Evolutionary conservation across 2,329 filamentous ascomycete genomes (phyloP), one percentile per base, ranked within the genome.

Genomic region (Cryphonectria radicalis): DNA sequence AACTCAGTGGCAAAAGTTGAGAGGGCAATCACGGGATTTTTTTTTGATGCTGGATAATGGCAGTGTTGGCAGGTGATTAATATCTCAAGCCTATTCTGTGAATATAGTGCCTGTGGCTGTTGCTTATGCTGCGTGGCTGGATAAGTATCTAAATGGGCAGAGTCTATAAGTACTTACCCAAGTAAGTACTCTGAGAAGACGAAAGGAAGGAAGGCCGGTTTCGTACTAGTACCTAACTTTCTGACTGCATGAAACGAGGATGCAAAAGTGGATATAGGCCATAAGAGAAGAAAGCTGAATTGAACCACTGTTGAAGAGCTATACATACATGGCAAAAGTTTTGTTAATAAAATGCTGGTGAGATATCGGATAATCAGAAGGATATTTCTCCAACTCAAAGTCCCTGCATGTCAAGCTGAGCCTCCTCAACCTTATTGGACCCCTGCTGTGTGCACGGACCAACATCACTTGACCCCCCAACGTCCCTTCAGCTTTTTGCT

Each of bases 401-500:
- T 25, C 59, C 59, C 59, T 62, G 59, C 59, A 62, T 62, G 35
- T 40, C 22, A 14, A 40, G 35, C 40, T 62, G 28, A 62, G 59
- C 59, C 59, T 62, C 59, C 59, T 62, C 35, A 62, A 40, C 40
- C 40, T 43, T 64, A 64, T 64, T 42, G n/a, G n/a, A 32, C 62
- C 62, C 62, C 62, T 64, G 62, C 59, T n/a, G 6, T n/a, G 32
- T 62, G 59, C 59, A 62, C 59, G 59, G 59, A n/a, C 59, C 59
- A 62, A 5, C 35, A n/a, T 62, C 59, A 62, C 35, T 62, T 32
- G 37, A 46, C 66, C n/a, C n/a, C 46, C 40, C 53, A 62, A 67
- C 66, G 55, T 67, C 63, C 37, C 46, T 69, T 35, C 50, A 46
- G 42, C 35, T 73, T 64, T 46, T 6, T n/a, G 32, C 50, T 46